These are phyloP conservation scores for Coemansia sp. DNA, from an alignment of 192 early-diverging fungal species.

Conservation along the genomic window DNA sequence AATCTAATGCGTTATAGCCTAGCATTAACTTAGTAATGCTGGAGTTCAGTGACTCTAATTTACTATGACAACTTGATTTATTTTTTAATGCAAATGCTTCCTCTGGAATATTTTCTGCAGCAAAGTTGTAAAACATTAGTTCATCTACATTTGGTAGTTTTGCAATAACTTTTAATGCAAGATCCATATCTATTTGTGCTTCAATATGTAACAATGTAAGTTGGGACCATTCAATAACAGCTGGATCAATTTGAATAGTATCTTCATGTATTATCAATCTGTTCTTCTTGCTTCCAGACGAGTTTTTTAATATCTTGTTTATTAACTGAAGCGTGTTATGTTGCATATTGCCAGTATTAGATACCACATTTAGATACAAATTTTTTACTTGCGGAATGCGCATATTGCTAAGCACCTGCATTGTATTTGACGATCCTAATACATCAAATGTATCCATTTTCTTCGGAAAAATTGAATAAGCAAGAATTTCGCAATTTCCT, in stretches of 20 bases:
- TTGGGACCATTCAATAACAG: not conserved
- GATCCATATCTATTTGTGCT: not conserved
- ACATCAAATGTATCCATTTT: conserved; percentile 7
- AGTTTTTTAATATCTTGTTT: conserved; percentile 6
- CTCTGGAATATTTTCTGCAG: not conserved
- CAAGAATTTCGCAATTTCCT: not conserved
- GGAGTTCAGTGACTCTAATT: conserved; percentile 6
- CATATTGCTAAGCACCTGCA: not conserved
- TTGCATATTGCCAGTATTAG: not conserved
- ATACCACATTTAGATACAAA: not conserved
- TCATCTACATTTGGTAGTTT: conserved; percentile 4
- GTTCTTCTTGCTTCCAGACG: not conserved
- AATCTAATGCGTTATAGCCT: not conserved
- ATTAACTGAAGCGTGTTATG: not conserved
- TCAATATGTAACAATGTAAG: conserved; percentile 9
- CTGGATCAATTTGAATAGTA: conserved; percentile 2
- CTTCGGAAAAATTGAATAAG: conserved; percentile 1
- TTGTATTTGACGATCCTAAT: conserved; percentile 4
- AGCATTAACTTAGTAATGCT: conserved; percentile 6
- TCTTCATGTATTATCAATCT: conserved; percentile 2
- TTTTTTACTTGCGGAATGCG: not conserved
- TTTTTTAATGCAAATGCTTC: not conserved
- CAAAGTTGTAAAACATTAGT: conserved; percentile 4
- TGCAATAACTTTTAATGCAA: not conserved
- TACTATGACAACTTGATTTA: not conserved